Conservation (phyloP, 2,329 filamentous ascomycete species). For the Dactylellina parvicollis region DNA sequence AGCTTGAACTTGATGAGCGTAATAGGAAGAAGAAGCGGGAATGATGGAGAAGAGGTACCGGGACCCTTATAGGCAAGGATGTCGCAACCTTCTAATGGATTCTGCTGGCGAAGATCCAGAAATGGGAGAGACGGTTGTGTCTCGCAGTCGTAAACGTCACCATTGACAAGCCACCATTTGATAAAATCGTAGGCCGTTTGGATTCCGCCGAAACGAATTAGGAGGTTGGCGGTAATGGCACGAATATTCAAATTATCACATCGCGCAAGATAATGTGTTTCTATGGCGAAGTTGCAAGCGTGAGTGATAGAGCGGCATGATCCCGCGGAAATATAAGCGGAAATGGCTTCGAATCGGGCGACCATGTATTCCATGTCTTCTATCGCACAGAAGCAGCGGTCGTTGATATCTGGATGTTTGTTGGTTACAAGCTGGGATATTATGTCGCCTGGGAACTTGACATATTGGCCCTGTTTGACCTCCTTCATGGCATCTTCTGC, state of each 20-base stretch:
- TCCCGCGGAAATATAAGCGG: not conserved
- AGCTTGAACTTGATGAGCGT: constrained; percentile 33
- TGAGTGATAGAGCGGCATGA: not conserved
- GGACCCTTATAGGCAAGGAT: not conserved
- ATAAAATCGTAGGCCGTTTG: constrained; percentile 35
- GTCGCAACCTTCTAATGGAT: constrained; percentile 12
- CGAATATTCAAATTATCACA: constrained; percentile 24
- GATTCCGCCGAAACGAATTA: constrained; percentile 5
- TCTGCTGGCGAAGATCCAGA: not conserved
- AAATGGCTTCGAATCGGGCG: constrained; percentile 4
- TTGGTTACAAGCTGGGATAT: not conserved
- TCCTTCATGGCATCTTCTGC: not conserved
- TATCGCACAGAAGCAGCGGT: constrained; percentile 6
- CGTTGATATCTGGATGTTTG: not conserved
- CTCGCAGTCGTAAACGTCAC: constrained; percentile 26
- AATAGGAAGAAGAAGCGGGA: constrained; percentile 6
- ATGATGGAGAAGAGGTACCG: not conserved
- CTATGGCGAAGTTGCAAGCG: constrained; percentile 11
- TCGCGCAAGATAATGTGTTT: constrained; percentile 11
- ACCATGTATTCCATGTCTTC: not conserved
- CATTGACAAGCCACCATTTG: constrained; percentile 24
- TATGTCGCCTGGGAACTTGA: not conserved
- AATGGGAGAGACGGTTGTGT: constrained; percentile 4
- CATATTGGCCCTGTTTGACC: not conserved
- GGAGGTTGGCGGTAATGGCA: constrained; percentile 13